Evolutionary conservation across 768 basidiomycete species (phyloP).

Genomic region (Pholiota microspora): DNA sequence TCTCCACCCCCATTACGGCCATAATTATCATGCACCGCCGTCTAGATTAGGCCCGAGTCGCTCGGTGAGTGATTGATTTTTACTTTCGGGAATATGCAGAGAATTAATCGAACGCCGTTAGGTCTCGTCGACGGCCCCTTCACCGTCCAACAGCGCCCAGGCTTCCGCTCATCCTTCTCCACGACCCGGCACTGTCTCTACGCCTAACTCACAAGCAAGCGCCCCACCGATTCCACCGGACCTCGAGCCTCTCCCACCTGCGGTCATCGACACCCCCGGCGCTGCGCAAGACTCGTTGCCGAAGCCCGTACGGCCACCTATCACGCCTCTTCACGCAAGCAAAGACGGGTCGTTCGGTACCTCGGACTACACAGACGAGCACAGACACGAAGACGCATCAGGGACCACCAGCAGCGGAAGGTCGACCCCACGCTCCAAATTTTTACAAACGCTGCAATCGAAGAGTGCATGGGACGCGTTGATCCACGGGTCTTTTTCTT

Average conservation of each 20-base stretch:
- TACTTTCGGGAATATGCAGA: not conserved
- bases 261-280: slow-evolving; percentile 1
- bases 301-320: slow-evolving; percentile 5
- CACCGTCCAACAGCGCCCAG: slow-evolving; percentile 13
- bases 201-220: not conserved
- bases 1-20: slow-evolving; percentile 25
- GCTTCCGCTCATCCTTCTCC: slow-evolving; percentile 18
- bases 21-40: slow-evolving; percentile 27
- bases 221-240: slow-evolving; percentile 17
- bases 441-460: slow-evolving; percentile 55
- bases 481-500: slow-evolving; percentile 67
- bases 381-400: slow-evolving; percentile 5
- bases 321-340: slow-evolving; percentile 11
- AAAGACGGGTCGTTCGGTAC: not conserved
- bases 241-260: slow-evolving; percentile 23
- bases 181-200: slow-evolving; percentile 3
- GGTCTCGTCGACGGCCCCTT: slow-evolving; percentile 9
- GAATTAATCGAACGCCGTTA: not conserved
- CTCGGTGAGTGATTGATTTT: slow-evolving; percentile 26
- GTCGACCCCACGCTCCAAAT: slow-evolving; percentile 41
- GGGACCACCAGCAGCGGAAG: slow-evolving; percentile 17
- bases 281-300: not conserved
- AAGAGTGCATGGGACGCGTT: slow-evolving; percentile 69
- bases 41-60: slow-evolving; percentile 30
- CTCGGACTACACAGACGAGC: not conserved